Base-by-base conservation (phyloP, 352 stramenopile genomes). In the Pseudoperonospora humuli region DNA sequence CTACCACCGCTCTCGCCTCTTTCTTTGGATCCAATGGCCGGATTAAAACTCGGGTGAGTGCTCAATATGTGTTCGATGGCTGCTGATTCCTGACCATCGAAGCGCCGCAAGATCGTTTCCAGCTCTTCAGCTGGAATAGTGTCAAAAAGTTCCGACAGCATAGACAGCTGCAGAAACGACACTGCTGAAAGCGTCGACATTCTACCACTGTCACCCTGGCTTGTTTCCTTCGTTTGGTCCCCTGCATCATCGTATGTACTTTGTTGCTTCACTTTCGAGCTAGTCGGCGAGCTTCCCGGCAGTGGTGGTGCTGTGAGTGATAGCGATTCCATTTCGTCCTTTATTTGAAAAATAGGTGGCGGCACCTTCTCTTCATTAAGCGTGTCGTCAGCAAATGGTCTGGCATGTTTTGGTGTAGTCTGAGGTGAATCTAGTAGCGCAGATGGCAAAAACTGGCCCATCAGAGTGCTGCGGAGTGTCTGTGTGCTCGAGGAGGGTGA, bases 361-460 rank as follows among this genome's bases (percentile, higher is more conserved):
- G 50, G 28, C 2, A 50, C 60, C 33, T 80, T 75, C 6, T 73
- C 61, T 21, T 69, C 58, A 13, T 24, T 36, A 1, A 60, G 45
- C 3, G 20, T 43, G 23, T 59, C 53, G 7, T 20, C 50, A 10
- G 33, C 29, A 10, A 79, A 61, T 11, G 59, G 43, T 51, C 48
- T 59, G 11, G 42, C 61, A 26, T 59, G 67, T 28, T 68, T 84
- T 26, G 78, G 75, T n/a, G 71, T 87, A 24, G 85, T 51, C 63
- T 89, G 78, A 11, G 80, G 80, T 31, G 80, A 93, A 47, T 93
- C 80, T 31, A 93, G 54, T 23, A 93, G 53, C 32, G 72, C 66
- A 7, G 80, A 84, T 19, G 80, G 80, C 45, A 93, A 46, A 26
- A 86, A 92, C 45, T 92, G 76, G 24, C 64, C 80, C 59, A 93